Evolutionary conservation across 2,329 filamentous ascomycete species (phyloP).

Genomic region (Chrysosporium keratinophilum): DNA sequence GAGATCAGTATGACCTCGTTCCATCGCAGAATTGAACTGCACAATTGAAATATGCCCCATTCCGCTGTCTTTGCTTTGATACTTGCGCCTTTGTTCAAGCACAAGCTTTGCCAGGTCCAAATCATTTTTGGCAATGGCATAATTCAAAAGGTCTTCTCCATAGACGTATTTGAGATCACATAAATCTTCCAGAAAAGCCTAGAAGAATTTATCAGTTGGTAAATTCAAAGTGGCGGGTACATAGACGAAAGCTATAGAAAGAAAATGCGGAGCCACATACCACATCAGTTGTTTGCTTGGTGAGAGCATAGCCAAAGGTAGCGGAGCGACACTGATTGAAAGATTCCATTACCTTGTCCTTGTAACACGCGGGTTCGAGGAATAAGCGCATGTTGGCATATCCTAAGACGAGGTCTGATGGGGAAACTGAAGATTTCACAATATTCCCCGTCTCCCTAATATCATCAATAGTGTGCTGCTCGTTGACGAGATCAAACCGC

Average conservation of each 20-base stretch:
- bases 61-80: constrained; percentile 26
- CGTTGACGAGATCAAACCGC: constrained; percentile 48
- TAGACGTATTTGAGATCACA: not conserved
- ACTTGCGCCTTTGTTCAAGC: constrained; percentile 43
- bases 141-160: constrained; percentile 23
- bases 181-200: constrained; percentile 1
- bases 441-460: constrained; percentile 47
- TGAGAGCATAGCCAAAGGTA: not conserved
- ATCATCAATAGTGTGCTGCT: constrained; percentile 64
- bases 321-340: not conserved
- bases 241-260: not conserved
- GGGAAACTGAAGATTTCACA: constrained; percentile 11
- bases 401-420: not conserved
- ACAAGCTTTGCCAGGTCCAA: constrained; percentile 43
- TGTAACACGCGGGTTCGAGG: not conserved
- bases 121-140: constrained; percentile 44
- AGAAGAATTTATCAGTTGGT: not conserved
- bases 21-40: constrained; percentile 31
- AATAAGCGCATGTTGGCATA: not conserved
- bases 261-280: not conserved
- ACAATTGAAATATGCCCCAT: constrained; percentile 14
- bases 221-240: not conserved
- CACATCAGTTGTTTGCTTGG: not conserved
- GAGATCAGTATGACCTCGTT: constrained; percentile 43
- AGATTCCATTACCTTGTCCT: not conserved